Percentiles rank a stretch among this genome's conserved stretches.
Conservation (phyloP, 805 yeast genomes). For the Starmera amethionina region DNA sequence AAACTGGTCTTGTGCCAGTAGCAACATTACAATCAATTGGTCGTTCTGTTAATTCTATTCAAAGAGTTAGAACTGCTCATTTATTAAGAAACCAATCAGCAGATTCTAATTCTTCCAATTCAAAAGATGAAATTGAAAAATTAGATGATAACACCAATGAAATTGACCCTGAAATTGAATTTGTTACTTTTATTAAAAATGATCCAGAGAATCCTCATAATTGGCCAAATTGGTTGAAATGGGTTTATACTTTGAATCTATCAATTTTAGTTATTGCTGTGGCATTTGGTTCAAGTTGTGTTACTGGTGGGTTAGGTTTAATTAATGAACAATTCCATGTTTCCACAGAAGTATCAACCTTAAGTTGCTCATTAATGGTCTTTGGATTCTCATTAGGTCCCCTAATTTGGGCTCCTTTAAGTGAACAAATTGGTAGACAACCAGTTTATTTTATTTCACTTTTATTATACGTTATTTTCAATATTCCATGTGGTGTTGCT, state of each 20-base stretch:
- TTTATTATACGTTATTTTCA: constrained; percentile 65
- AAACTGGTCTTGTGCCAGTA: constrained; percentile 81
- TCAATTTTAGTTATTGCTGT: constrained; percentile 76
- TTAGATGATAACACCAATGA: constrained; percentile 14
- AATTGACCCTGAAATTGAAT: constrained; percentile 61
- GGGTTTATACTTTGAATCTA: constrained; percentile 60
- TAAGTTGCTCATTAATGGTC: constrained; percentile 82
- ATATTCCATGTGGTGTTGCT: constrained; percentile 80
- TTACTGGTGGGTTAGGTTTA: constrained; percentile 74
- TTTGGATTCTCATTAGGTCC: constrained; percentile 86
- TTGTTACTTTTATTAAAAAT: constrained; percentile 68
- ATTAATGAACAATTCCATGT: constrained; percentile 61
- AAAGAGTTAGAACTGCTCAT: constrained; percentile 28
- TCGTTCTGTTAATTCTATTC: constrained; percentile 30
- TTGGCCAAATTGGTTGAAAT: constrained; percentile 51
- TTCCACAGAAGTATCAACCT: constrained; percentile 65
- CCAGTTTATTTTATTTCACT: constrained; percentile 75
- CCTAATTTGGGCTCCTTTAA: constrained; percentile 78
- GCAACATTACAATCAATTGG: constrained; percentile 62
- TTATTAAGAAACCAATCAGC: constrained; percentile 15
- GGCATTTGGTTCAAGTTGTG: constrained; percentile 89
- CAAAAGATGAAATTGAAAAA: constrained; percentile 19
- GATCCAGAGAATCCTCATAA: constrained; percentile 91
- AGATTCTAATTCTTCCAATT: constrained; percentile 20
- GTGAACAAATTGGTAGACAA: constrained; percentile 79